Evolutionary conservation across 495 filamentous ascomycete genomes (phyloP).

Genomic region (Melanomma pulvis-pyrius): DNA sequence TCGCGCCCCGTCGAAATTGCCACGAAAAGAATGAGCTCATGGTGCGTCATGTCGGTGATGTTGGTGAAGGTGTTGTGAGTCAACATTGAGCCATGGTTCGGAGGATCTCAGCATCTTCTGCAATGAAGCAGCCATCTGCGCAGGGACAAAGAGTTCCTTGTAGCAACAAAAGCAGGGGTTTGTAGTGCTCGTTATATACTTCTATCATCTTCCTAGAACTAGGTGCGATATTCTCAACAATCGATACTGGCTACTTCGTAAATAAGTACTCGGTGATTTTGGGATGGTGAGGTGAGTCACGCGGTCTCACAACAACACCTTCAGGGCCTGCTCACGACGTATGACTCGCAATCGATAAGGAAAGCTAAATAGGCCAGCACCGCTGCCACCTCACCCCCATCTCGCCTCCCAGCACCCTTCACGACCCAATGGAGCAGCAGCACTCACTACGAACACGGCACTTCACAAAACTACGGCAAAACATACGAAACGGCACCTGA

Average conservation of each 20-base stretch:
- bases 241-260: too few relatives aligned
- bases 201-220: too few relatives aligned
- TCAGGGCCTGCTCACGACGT: too few relatives aligned
- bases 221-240: too few relatives aligned
- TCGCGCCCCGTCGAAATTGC: neutral
- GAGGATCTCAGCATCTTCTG: constrained; percentile 16
- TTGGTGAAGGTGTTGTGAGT: neutral
- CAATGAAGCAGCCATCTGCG: too few relatives aligned
- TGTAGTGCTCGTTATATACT: too few relatives aligned
- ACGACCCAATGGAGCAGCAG: constrained; percentile 29
- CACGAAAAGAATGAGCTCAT: too few relatives aligned
- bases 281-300: too few relatives aligned
- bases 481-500: constrained; percentile 19
- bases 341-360: constrained; percentile 21
- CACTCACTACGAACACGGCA: constrained; percentile 8
- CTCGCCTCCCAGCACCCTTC: constrained; percentile 1
- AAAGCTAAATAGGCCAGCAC: neutral
- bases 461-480: constrained; percentile 12
- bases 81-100: neutral
- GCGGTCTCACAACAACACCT: too few relatives aligned
- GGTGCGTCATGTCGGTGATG: neutral
- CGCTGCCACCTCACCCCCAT: neutral
- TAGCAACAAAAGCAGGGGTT: too few relatives aligned
- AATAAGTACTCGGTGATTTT: too few relatives aligned
- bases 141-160: too few relatives aligned